phyloP scores from a whole-genome alignment of 140 eudicot genomes.

The Flaveria floridana region DNA sequence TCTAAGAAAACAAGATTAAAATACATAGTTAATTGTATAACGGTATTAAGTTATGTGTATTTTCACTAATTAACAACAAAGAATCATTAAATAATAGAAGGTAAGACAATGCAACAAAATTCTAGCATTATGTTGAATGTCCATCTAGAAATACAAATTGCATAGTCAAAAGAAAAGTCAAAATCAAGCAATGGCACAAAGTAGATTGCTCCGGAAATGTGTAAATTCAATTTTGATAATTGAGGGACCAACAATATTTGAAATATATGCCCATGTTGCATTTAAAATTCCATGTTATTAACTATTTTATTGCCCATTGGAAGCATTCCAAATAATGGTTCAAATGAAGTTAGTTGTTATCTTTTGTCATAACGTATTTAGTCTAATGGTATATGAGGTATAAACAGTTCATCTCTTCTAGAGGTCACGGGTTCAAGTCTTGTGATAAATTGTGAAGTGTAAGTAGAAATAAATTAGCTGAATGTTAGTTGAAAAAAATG shows the following conservation, averaged over 20 bases:
- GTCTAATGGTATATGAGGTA: neutral
- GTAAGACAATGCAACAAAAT: constrained; percentile 8
- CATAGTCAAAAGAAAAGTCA: constrained; percentile 39
- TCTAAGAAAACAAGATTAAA: too few relatives aligned
- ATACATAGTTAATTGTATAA: too few relatives aligned
- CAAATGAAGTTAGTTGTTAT: neutral
- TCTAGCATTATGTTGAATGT: constrained; percentile 26
- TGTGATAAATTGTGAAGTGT: too few relatives aligned
- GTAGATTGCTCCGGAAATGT: constrained; percentile 31
- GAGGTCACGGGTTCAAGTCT: too few relatives aligned
- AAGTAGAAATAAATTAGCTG: too few relatives aligned
- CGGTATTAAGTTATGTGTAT: neutral
- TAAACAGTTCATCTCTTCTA: too few relatives aligned
- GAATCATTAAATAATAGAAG: neutral
- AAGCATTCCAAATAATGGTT: constrained; percentile 23
- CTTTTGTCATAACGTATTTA: neutral
- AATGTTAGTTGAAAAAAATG: too few relatives aligned
- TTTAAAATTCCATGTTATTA: constrained; percentile 18
- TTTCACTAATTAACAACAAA: neutral
- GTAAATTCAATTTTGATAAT: constrained; percentile 30
- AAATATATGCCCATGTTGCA: constrained; percentile 27
- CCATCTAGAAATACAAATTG: constrained; percentile 13
- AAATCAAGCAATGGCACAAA: constrained; percentile 33
- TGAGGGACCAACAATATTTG: constrained; percentile 43
- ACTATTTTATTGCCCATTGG: neutral